phyloP scores from a whole-genome alignment of 2,329 filamentous ascomycete species.

The Aschersonia sp. region DNA sequence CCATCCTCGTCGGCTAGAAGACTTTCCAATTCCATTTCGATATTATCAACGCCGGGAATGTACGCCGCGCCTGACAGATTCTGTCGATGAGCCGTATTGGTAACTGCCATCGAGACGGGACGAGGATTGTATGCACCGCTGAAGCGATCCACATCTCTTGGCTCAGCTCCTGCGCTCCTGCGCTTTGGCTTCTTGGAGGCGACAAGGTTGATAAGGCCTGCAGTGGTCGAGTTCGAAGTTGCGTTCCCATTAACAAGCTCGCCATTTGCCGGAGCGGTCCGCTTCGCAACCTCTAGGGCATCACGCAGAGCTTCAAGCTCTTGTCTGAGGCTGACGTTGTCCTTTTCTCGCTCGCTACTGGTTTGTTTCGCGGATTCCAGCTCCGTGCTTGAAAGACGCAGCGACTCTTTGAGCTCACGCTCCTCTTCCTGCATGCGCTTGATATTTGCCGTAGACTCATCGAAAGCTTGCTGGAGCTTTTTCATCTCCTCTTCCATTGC shows the following conservation, averaged over 20 bases:
- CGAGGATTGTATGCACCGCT: conserved; percentile 87
- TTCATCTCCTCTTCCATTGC: conserved; percentile 94
- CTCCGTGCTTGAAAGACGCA: conserved; percentile 66
- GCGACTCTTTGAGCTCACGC: conserved; percentile 66
- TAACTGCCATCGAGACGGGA: conserved; percentile 89
- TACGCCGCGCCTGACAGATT: conserved; percentile 63
- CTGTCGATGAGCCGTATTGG: conserved; percentile 51
- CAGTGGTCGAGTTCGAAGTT: conserved; percentile 37
- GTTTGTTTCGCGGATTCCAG: conserved; percentile 65
- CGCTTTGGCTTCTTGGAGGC: conserved; percentile 95
- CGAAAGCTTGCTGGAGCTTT: conserved; percentile 75
- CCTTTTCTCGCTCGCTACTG: conserved; percentile 63
- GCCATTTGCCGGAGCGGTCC: conserved; percentile 61
- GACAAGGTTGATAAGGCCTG: conserved; percentile 88
- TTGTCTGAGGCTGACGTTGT: conserved; percentile 73
- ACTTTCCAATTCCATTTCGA: conserved; percentile 88
- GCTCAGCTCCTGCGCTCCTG: conserved; percentile 78
- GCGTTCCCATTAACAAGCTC: conserved; percentile 25
- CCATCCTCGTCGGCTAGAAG: conserved; percentile 90
- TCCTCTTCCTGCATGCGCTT: conserved; percentile 94
- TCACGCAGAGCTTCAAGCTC: conserved; percentile 85
- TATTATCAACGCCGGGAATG: conserved; percentile 69
- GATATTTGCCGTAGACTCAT: conserved; percentile 80
- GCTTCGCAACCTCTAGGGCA: conserved; percentile 76
- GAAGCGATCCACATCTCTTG: conserved; percentile 75